These are phyloP conservation scores for Leptodontidium sp. DNA, from an alignment of 2,329 filamentous ascomycete genomes.

Conservation along the genomic window DNA sequence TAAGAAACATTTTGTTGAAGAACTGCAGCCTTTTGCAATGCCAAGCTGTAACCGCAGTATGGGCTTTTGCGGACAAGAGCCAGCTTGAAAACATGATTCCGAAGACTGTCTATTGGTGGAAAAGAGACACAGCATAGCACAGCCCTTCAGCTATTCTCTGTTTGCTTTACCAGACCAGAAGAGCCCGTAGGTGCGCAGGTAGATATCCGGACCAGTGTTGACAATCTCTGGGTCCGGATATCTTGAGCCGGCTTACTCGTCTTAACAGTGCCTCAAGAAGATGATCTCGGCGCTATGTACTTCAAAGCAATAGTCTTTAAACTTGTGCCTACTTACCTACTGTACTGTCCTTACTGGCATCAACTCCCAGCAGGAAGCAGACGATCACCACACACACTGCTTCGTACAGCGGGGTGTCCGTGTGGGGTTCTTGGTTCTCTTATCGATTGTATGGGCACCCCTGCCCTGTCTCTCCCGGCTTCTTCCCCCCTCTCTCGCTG, in stretches of 20 bases:
- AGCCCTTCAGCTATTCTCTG: slow-evolving; percentile 1
- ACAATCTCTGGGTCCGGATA: not conserved
- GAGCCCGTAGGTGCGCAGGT: not conserved
- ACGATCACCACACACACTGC: too few species aligned
- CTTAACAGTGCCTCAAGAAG: not conserved
- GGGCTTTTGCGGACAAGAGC: not conserved
- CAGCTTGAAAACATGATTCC: not conserved
- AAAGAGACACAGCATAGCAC: not conserved
- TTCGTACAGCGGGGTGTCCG: not conserved
- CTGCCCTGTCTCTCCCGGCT: not conserved
- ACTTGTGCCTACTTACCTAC: not conserved
- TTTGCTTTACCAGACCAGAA: too few species aligned
- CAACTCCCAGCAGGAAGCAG: too few species aligned
- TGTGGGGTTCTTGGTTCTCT: not conserved
- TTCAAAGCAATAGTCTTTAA: not conserved
- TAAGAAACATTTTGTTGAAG: not conserved
- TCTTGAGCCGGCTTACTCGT: not conserved
- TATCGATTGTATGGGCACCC: not conserved
- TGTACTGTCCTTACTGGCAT: too few species aligned
- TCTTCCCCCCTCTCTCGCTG: not conserved
- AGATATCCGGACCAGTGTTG: not conserved
- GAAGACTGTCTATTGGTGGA: slow-evolving; percentile 1
- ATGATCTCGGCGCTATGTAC: not conserved
- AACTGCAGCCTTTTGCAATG: not conserved
- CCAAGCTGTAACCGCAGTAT: not conserved